Base-by-base conservation (phyloP, 331 rosid genomes). In the Rosa hybrid region DNA sequence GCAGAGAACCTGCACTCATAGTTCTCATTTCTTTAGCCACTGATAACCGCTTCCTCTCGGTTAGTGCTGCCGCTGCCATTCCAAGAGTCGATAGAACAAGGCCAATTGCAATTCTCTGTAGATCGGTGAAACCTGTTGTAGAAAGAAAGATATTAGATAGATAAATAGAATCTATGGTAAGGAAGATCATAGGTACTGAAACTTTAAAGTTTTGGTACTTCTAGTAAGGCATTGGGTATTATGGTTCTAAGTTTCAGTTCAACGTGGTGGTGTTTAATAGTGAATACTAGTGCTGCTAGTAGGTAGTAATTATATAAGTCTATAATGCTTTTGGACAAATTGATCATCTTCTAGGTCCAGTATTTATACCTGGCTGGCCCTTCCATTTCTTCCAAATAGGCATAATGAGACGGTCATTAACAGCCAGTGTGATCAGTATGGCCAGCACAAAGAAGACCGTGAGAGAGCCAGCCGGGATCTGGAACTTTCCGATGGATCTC, bases 391-490 rank as follows among this genome's bases (percentile, higher is more conserved):
- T 92, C 94, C 91, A 87, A 21, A 87, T 86, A 72, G 95, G 97
- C 92, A 91, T 90, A 81, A 95, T 71, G 78, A 89, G 71, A 45
- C 94, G 88, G 81, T 95, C 99, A 85, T 95, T 81, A 2, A 91
- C 54, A 71, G 85, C 87, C 5, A 95, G 81, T 39, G 96, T 93
- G 90, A 95, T 79, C 54, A 90, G 60, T 21, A 90, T 88, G 75
- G 99, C 98, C 2, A 81, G 77, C 53, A 92, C 97, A 78, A 95
- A 95, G 84, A 95, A 93, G 80, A 88, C 93, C 1, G 97, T 93
- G 68, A 93, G 92, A 68, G 96, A 91, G 38, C 96, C 98, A 6
- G 99, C 97, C 1, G 97, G 98, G 90, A 91, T 92, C 74, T 91
- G 88, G 81, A 95, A 93, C 53, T 39, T 71, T 0, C 94, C 87